Evolutionary conservation across 352 stramenopile species (phyloP).

Genomic region (Pythium myriotylum): DNA sequence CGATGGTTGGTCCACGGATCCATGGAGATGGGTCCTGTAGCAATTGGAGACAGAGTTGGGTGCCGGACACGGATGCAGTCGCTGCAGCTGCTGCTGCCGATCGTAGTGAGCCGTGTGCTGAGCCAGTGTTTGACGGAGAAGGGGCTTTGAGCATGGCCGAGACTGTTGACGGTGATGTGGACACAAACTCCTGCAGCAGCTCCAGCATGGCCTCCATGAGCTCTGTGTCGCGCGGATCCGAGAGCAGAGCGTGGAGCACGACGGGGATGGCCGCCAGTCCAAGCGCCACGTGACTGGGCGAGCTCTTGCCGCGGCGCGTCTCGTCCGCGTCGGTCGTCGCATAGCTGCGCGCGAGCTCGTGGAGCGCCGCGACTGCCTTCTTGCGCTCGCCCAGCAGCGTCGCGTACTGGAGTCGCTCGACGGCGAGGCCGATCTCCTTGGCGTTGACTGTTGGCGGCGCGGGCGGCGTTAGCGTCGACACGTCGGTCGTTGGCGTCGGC

Average conservation of each 20-base stretch:
- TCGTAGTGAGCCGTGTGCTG: constrained; percentile 10
- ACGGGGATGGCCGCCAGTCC: constrained; percentile 46
- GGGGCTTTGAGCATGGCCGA: constrained; percentile 42
- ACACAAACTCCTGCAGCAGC: constrained; percentile 62
- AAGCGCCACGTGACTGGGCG: constrained; percentile 45
- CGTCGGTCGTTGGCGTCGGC: not conserved
- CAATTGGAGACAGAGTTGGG: constrained; percentile 67
- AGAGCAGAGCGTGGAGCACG: constrained; percentile 63
- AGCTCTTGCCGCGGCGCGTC: not conserved
- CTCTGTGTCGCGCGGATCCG: constrained; percentile 80
- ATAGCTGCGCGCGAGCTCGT: constrained; percentile 35
- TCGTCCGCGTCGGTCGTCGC: not conserved
- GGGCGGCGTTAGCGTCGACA: not conserved
- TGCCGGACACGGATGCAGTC: constrained; percentile 38
- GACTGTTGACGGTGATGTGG: constrained; percentile 34
- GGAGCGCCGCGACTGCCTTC: constrained; percentile 52
- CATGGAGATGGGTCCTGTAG: constrained; percentile 79
- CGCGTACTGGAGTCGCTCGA: constrained; percentile 73
- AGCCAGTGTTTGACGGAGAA: not conserved
- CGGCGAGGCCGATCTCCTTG: constrained; percentile 50
- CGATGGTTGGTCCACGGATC: constrained; percentile 73
- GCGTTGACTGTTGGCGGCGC: constrained; percentile 9
- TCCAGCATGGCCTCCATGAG: constrained; percentile 86
- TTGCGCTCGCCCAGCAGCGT: constrained; percentile 79
- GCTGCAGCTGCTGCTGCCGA: constrained; percentile 4